Conservation (phyloP, 768 basidiomycete species). For the Russula lepida region DNA sequence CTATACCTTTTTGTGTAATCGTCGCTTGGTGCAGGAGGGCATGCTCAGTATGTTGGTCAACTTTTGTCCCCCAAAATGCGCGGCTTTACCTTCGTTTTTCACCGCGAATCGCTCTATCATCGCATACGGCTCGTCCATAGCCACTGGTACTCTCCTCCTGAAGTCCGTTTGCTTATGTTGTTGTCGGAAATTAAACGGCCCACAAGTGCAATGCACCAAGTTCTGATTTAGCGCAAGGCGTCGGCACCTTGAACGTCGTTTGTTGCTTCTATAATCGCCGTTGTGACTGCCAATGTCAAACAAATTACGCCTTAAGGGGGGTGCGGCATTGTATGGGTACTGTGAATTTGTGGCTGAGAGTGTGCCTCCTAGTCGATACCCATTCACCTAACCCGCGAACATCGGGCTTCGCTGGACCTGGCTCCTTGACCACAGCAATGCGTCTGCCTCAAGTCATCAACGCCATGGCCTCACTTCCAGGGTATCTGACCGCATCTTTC, state of each 20-base stretch:
- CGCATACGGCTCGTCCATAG: background rate
- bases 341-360: background rate
- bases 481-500: background rate
- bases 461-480: slow-evolving; percentile 4
- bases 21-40: background rate
- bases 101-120: background rate
- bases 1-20: background rate
- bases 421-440: slow-evolving; percentile 3
- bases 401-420: slow-evolving; percentile 2
- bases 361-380: background rate
- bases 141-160: background rate
- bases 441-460: slow-evolving; percentile 9
- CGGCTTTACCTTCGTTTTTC: background rate
- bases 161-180: background rate
- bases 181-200: slow-evolving; percentile 4
- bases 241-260: background rate
- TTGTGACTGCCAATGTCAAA: slow-evolving; percentile 1
- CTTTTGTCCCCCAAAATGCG: background rate
- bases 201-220: background rate
- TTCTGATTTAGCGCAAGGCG: slow-evolving; percentile 1
- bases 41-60: background rate
- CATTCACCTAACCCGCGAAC: slow-evolving; percentile 1
- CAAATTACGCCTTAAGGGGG: slow-evolving; percentile 2
- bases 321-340: background rate
- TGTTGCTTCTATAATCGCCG: slow-evolving; percentile 7